Evolutionary conservation across 495 filamentous ascomycete species (phyloP).

Genomic region (Neurospora sp.): DNA sequence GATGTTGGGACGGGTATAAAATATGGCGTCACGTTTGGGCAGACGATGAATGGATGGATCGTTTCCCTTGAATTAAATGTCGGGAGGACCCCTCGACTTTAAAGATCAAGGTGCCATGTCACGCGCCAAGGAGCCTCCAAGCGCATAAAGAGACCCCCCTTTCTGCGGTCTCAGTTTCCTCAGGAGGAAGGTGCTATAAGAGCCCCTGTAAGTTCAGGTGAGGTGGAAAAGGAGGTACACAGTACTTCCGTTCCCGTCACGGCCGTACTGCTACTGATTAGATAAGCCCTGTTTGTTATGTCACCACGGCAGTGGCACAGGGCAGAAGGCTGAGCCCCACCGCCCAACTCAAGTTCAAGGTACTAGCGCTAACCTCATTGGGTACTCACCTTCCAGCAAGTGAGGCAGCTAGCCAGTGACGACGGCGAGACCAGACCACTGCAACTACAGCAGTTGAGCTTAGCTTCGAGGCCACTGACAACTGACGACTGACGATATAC

Average conservation of each 20-base stretch:
- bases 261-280: not conserved
- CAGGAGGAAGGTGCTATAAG: not conserved
- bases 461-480: not conserved
- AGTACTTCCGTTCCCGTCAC: not conserved
- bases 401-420: slow-evolving; percentile 27
- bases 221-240: not conserved
- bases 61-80: slow-evolving; percentile 1
- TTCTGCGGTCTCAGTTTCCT: not conserved
- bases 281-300: not conserved
- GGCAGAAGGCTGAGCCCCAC: not conserved
- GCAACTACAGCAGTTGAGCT: not conserved
- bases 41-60: slow-evolving; percentile 4
- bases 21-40: not conserved
- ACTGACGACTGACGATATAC: not conserved
- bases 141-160: not conserved
- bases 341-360: not conserved
- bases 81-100: slow-evolving; percentile 7
- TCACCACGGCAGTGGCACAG: not conserved
- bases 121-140: slow-evolving; percentile 1
- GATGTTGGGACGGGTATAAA: not conserved
- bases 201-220: not conserved
- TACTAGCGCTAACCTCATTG: slow-evolving; percentile 15
- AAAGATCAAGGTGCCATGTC: not conserved
- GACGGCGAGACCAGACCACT: slow-evolving; percentile 12
- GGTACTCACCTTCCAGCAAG: slow-evolving; percentile 17